phyloP scores from a whole-genome alignment of 2,329 filamentous ascomycete genomes.

The Hymenoscyphus repandus region DNA sequence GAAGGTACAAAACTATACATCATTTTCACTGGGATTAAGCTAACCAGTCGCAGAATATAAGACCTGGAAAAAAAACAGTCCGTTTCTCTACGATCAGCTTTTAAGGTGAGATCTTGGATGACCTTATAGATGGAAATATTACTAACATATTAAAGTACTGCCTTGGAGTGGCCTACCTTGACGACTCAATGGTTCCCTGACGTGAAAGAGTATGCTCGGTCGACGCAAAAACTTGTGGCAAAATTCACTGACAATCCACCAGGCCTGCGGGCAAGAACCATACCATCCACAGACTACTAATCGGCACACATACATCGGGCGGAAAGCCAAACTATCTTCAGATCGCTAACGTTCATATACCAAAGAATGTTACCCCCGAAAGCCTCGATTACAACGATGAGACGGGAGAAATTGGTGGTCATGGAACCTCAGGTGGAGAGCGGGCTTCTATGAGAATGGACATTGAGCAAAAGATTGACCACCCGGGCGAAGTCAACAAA shows the following conservation, averaged over 20 bases:
- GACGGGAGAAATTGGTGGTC: slow-evolving; percentile 87
- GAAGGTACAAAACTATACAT: slow-evolving; percentile 55
- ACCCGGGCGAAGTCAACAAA: slow-evolving; percentile 97
- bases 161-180: slow-evolving; percentile 93
- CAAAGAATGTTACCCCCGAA: slow-evolving; percentile 69
- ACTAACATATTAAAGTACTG: slow-evolving; percentile 53
- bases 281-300: slow-evolving; percentile 79
- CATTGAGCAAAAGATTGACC: slow-evolving; percentile 92
- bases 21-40: neutral
- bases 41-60: slow-evolving; percentile 71
- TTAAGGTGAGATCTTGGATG: slow-evolving; percentile 51
- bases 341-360: slow-evolving; percentile 90
- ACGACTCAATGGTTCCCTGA: slow-evolving; percentile 99
- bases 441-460: slow-evolving; percentile 76
- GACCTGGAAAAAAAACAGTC: slow-evolving; percentile 99
- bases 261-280: slow-evolving; percentile 79
- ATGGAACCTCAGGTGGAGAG: slow-evolving; percentile 69
- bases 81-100: slow-evolving; percentile 97
- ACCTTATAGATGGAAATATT: neutral
- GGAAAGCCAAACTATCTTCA: slow-evolving; percentile 86
- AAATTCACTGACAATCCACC: slow-evolving; percentile 2
- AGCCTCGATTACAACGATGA: slow-evolving; percentile 86
- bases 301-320: slow-evolving; percentile 91
- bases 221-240: neutral
- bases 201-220: slow-evolving; percentile 61